Conservation (phyloP, 139 green algal species). For the Chlorella sp. region DNA sequence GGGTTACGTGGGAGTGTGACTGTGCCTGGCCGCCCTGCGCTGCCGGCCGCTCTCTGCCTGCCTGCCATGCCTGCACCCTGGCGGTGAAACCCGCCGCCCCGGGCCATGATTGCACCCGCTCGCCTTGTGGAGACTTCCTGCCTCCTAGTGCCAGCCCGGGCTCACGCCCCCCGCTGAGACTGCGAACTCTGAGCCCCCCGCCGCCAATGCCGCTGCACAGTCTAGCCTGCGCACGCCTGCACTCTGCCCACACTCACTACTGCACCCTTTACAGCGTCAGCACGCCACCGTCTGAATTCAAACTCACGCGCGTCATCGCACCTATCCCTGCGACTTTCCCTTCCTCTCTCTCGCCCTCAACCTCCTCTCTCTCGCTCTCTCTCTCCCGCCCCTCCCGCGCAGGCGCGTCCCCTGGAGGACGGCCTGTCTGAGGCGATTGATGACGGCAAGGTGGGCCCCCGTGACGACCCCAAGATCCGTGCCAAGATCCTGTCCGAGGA, state of each 20-base stretch:
- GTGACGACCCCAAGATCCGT: constrained; percentile 93
- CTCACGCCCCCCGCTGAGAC: constrained; percentile 4
- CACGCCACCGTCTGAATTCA: background rate
- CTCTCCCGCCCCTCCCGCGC: background rate
- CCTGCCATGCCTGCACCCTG: too few relatives aligned
- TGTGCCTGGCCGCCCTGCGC: background rate
- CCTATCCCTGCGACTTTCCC: constrained; percentile 3
- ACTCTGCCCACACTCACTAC: background rate
- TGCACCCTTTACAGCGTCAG: background rate
- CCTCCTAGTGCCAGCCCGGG: background rate
- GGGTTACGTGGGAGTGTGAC: background rate
- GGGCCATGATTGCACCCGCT: constrained; percentile 35
- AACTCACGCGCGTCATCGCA: background rate
- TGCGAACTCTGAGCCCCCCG: constrained; percentile 29
- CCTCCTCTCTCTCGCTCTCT: background rate
- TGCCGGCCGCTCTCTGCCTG: background rate
- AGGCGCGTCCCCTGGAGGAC: constrained; percentile 95
- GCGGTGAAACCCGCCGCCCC: too few relatives aligned
- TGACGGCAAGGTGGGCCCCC: constrained; percentile 92
- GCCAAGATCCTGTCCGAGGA: constrained; percentile 92
- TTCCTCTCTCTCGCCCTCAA: background rate
- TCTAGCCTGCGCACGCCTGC: background rate
- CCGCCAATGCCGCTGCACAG: background rate
- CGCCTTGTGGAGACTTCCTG: constrained; percentile 20
- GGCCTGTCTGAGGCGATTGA: constrained; percentile 98